phyloP scores from a whole-genome alignment of 2,329 filamentous ascomycete genomes.

The Blastomyces parvus region DNA sequence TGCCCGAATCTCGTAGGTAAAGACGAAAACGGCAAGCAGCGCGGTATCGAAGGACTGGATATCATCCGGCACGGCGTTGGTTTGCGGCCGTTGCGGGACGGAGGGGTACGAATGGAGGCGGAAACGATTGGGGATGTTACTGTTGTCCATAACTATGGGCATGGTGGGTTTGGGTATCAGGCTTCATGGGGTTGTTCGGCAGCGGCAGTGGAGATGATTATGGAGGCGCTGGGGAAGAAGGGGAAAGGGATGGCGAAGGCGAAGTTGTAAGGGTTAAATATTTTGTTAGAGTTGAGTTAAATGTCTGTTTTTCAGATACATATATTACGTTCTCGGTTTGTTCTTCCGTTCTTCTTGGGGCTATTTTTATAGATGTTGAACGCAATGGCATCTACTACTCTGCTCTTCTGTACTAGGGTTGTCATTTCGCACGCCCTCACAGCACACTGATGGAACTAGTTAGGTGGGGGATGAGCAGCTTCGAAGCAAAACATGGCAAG shows the following conservation, averaged over 20 bases:
- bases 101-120: constrained; percentile 65
- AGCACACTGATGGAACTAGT: no score
- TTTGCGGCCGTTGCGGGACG: constrained; percentile 62
- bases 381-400: background rate
- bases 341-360: background rate
- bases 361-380: background rate
- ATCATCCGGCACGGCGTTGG: constrained; percentile 76
- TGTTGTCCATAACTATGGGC: constrained; percentile 39
- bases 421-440: background rate
- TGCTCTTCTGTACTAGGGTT: background rate
- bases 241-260: constrained; percentile 13
- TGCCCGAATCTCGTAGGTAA: constrained; percentile 43
- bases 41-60: constrained; percentile 60
- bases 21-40: constrained; percentile 24
- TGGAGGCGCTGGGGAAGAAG: constrained; percentile 36
- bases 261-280: background rate
- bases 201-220: constrained; percentile 56
- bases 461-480: background rate
- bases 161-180: constrained; percentile 54
- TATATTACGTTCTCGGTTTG: background rate
- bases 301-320: background rate
- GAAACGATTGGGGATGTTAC: constrained; percentile 55
- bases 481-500: background rate
- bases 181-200: constrained; percentile 60
- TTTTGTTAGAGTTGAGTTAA: background rate